Percentiles rank a stretch among this genome's conserved stretches.
Evolutionary conservation across 1,284 basidiomycete species (phyloP).

Genomic region (Puccinia triticina): DNA sequence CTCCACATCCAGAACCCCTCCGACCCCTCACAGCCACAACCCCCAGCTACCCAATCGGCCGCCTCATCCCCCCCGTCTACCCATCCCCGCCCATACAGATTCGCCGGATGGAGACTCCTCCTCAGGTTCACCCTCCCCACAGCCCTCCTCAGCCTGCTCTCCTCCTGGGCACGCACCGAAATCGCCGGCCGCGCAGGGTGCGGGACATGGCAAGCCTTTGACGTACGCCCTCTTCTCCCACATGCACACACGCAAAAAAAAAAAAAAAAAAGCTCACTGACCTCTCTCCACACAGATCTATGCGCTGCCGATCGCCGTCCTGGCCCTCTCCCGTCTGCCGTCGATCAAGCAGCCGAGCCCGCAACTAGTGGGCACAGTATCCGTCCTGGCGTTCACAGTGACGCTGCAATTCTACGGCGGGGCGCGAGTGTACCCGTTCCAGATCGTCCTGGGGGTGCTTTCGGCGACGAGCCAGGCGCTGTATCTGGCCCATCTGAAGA

Average conservation of each 20-base stretch:
- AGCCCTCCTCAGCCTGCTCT: neutral
- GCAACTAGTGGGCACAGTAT: neutral
- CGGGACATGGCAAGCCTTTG: slow-evolving; percentile 39
- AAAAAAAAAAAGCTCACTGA: neutral
- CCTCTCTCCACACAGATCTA: neutral
- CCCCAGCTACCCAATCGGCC: neutral
- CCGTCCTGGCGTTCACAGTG: no score
- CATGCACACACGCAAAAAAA: no score
- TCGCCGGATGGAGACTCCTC: neutral
- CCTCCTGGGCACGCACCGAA: slow-evolving; percentile 3
- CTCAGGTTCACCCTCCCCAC: slow-evolving; percentile 23
- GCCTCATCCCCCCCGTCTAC: neutral
- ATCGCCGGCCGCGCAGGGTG: neutral
- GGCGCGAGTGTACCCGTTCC: no score
- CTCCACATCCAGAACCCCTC: no score
- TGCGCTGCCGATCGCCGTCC: neutral
- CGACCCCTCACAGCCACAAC: no score
- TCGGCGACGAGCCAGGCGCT: slow-evolving; percentile 19
- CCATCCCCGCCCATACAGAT: neutral
- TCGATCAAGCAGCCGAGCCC: slow-evolving; percentile 5
- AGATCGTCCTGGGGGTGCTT: slow-evolving; percentile 10
- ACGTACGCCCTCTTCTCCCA: slow-evolving; percentile 3
- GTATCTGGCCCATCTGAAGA: slow-evolving; percentile 30
- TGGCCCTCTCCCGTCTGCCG: neutral
- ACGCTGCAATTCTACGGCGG: no score